Evolutionary conservation across 257 asterid species (phyloP).

Genomic region (Ocimum tenuiflorum): DNA sequence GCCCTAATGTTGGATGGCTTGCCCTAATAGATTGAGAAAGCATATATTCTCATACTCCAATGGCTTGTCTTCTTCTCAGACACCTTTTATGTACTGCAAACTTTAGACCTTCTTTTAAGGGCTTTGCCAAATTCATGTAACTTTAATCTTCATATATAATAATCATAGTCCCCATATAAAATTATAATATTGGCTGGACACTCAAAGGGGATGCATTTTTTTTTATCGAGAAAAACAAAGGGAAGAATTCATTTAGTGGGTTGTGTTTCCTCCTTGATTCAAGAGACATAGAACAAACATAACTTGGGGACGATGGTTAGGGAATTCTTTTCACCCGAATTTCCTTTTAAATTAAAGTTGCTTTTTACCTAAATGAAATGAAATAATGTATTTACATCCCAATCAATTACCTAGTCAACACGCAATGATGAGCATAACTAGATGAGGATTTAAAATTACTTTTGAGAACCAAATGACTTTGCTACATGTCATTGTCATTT

Average conservation of each 20-base stretch:
- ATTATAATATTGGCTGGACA: conserved; percentile 15
- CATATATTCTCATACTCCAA: conserved; percentile 44
- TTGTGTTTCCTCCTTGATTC: conserved; percentile 18
- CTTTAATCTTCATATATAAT: conserved; percentile 35
- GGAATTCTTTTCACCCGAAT: conserved; percentile 21
- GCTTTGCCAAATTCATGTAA: conserved; percentile 40
- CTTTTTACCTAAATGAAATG: conserved; percentile 28
- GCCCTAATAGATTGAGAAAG: conserved; percentile 29
- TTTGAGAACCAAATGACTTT: neutral
- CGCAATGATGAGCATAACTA: conserved; percentile 14
- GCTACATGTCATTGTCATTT: neutral
- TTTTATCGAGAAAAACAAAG: neutral
- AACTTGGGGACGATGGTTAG: conserved; percentile 10
- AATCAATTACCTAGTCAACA: conserved; percentile 18
- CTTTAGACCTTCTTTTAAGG: conserved; percentile 74
- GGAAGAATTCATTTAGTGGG: conserved; percentile 21
- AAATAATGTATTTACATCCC: conserved; percentile 9
- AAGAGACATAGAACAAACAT: conserved; percentile 15
- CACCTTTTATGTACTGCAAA: conserved; percentile 43
- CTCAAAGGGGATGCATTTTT: conserved; percentile 19
- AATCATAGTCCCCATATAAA: conserved; percentile 1
- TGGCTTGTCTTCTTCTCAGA: conserved; percentile 53
- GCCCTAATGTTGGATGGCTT: conserved; percentile 35
- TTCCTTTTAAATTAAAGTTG: neutral
- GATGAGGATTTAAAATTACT: neutral